Percentiles rank a stretch among this genome's conserved stretches.
Conservation (phyloP, 768 basidiomycete species). For the Pisolithus microcarpus region DNA sequence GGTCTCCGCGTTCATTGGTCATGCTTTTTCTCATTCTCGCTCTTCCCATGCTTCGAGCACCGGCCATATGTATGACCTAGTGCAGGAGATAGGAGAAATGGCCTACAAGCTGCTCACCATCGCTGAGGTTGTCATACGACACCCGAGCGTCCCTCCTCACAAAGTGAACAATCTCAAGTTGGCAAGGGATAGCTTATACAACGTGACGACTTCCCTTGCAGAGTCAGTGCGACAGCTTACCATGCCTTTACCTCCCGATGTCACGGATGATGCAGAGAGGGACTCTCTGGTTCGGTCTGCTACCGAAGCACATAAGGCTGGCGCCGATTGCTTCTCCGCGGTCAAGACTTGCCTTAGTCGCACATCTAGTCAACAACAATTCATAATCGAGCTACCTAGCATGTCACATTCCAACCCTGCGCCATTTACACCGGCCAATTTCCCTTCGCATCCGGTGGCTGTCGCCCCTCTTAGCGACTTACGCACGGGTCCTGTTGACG, state of each 20-base stretch:
- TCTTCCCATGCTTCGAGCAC: conserved; percentile 88
- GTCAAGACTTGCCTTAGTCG: conserved; percentile 77
- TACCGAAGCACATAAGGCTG: conserved; percentile 79
- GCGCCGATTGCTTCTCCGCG: conserved; percentile 80
- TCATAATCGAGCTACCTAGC: conserved; percentile 57
- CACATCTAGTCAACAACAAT: conserved; percentile 52
- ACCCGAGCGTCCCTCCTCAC: conserved; percentile 59
- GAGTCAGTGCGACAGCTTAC: conserved; percentile 81
- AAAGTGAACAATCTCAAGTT: conserved; percentile 59
- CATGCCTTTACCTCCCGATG: conserved; percentile 33
- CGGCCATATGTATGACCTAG: conserved; percentile 89
- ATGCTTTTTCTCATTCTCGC: conserved; percentile 89
- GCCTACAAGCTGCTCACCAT: conserved; percentile 87
- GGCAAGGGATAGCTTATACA: conserved; percentile 78
- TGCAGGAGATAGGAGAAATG: conserved; percentile 90
- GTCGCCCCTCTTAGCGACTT: conserved; percentile 31
- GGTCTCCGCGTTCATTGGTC: conserved; percentile 95
- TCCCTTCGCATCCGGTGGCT: conserved; percentile 34
- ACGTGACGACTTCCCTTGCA: conserved; percentile 78
- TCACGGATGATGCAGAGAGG: conserved; percentile 80
- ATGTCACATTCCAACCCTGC: conserved; percentile 38
- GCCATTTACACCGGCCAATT: conserved; percentile 43
- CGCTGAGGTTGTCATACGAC: conserved; percentile 80
- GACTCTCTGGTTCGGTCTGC: conserved; percentile 72
- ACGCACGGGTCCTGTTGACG: conserved; percentile 38